Evolutionary conservation across 2,329 filamentous ascomycete genomes (phyloP).

Genomic region (Colletotrichum destructivum): DNA sequence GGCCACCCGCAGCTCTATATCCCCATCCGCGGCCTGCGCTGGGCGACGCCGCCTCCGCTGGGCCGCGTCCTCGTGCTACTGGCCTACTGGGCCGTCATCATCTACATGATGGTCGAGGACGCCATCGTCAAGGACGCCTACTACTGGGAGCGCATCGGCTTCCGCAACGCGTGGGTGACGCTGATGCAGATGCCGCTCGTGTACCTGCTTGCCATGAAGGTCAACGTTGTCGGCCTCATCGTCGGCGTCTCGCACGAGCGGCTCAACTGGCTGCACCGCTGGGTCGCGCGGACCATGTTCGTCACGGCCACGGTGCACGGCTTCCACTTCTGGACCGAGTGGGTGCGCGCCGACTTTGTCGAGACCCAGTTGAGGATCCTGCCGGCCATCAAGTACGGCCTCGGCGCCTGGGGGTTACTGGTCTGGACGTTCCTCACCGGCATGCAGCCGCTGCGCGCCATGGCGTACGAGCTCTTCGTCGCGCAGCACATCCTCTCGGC

Average conservation of each 20-base stretch:
- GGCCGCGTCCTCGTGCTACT: conserved; percentile 69
- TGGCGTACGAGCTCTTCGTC: conserved; percentile 79
- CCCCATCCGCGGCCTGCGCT: conserved; percentile 61
- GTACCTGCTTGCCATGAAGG: conserved; percentile 74
- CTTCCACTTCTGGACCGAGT: conserved; percentile 77
- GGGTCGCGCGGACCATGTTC: conserved; percentile 79
- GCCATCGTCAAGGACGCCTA: conserved; percentile 67
- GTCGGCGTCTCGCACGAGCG: conserved; percentile 77
- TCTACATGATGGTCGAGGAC: conserved; percentile 69
- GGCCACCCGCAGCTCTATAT: conserved; percentile 70
- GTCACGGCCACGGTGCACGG: conserved; percentile 79
- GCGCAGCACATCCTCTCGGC: conserved; percentile 77
- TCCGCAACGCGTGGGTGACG: conserved; percentile 77
- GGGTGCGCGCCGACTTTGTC: conserved; percentile 73
- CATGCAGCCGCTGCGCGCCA: conserved; percentile 74
- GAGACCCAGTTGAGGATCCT: conserved; percentile 72
- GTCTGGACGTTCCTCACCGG: conserved; percentile 77
- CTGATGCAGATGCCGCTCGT: conserved; percentile 76
- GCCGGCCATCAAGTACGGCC: conserved; percentile 68
- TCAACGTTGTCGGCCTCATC: conserved; percentile 72
- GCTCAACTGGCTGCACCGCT: conserved; percentile 81
- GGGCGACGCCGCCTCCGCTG: conserved; percentile 71
- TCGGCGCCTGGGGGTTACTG: conserved; percentile 77
- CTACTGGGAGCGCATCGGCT: conserved; percentile 77
- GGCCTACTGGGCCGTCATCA: conserved; percentile 72